Conservation (phyloP, 1,284 basidiomycete genomes). For the Cystobasidium slooffiae region DNA sequence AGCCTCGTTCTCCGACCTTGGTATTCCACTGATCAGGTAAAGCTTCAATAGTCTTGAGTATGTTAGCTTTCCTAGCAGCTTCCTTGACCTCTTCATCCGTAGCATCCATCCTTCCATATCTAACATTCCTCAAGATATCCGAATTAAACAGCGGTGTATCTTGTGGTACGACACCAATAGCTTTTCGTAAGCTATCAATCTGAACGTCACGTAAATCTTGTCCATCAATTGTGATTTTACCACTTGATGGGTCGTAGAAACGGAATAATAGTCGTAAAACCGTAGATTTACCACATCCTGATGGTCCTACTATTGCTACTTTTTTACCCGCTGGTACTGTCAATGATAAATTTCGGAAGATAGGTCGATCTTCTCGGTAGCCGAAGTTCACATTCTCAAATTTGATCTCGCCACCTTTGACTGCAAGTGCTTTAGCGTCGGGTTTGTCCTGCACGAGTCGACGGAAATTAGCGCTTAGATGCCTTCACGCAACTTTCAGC, state of each 20-base stretch:
- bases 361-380: conserved; percentile 86
- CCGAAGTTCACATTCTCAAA: conserved; percentile 92
- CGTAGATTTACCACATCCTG: conserved; percentile 97
- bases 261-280: conserved; percentile 91
- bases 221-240: conserved; percentile 80
- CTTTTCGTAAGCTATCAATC: conserved; percentile 71
- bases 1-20: conserved; percentile 89
- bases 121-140: conserved; percentile 90
- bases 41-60: conserved; percentile 77
- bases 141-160: conserved; percentile 97
- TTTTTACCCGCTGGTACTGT: conserved; percentile 93
- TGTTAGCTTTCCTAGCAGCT: conserved; percentile 82
- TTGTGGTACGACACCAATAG: conserved; percentile 94
- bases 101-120: conserved; percentile 88
- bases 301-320: conserved; percentile 93
- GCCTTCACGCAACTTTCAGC: too few relatives aligned
- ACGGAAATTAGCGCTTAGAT: neutral
- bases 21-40: conserved; percentile 87
- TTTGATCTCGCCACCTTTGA: conserved; percentile 82
- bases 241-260: conserved; percentile 85
- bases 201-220: conserved; percentile 81
- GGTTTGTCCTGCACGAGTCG: conserved; percentile 66
- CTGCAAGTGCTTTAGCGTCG: conserved; percentile 68
- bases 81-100: conserved; percentile 84
- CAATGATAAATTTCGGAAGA: conserved; percentile 87